Base-by-base conservation (phyloP, 148 eudicot genomes). In the Fallopia convolvulus region DNA sequence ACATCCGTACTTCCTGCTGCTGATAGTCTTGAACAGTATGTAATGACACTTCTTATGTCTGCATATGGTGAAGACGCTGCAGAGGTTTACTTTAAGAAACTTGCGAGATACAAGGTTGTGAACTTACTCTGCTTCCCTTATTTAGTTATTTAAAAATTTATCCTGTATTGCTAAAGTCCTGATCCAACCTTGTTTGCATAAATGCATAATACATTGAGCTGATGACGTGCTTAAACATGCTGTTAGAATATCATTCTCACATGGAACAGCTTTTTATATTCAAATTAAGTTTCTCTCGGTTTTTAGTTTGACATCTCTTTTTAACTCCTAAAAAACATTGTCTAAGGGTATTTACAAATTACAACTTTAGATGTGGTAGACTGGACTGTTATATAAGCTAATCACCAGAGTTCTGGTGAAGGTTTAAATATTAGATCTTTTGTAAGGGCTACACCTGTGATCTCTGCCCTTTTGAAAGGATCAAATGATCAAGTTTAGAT, bases 1-100 rank as follows among this genome's bases (percentile, higher is more conserved):
- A 90, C 87, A 82, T 87, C 97, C 75, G 97, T 96, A 85, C 89
- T 91, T 83, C 97, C 98, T 73, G 98, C 97, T 75, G 98, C 99
- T 80, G 92, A 96, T 88, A 87, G 89, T 82, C 90, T 96, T 81
- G 99, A 96, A 82, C 94, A 90, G 83, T 83, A 89, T 82, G 82
- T 88, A 40, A 71, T 90, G 56, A 81, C 90, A 72, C 82, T 88
- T 52, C 83, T 93, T 74, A 79, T 78, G 39, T 91, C 98, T 84
- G 81, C 88, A 60, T 90, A 89, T 82, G 94, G 88, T 82, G 99
- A 89, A 79, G 96, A 85, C 76, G 83, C 86, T 80, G 89, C 92
- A 74, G 98, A 96, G 70, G 79, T 83, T 74, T 89, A 89, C 83
- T 80, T 86, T 82, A 87, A 78, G 83, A 96, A 86, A 82, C 88